Base-by-base conservation (phyloP, 768 basidiomycete genomes). In the Fomitopsis pulvina region DNA sequence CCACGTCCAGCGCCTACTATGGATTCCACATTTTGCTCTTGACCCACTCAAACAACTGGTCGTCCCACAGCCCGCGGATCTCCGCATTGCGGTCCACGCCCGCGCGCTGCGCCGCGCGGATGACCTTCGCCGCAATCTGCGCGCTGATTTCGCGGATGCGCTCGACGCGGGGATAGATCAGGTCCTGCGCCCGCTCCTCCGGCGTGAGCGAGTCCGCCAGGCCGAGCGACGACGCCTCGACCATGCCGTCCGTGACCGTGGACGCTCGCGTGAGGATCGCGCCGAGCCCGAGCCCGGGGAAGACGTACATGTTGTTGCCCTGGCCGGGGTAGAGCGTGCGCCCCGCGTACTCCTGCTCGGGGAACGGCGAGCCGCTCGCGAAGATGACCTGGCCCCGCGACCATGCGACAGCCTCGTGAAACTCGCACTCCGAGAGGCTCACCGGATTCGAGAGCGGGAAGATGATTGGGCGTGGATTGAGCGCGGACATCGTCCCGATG, bases 301-400 rank as follows among this genome's bases (percentile, higher is more conserved):
- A 85, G 60, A 87, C 85, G 65, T 87, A 88, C 89, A 93, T 92
- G 67, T 95, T 97, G 66, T 95, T 96, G 24, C 92, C 92, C 68
- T 96, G 94, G 21, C 90, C 89, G 2, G 93, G 83, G 55, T 84
- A 82, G 56, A 84, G 69, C 28, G 56, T 73, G 47, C 69, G 71
- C 26, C 81, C 82, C 29, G 74, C 66, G 68, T 73, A 85, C 49
- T 67, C 59, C 55, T 83, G 73, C 41, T 76, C 72, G 12, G 79
- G 76, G 78, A 93, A 96, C 2, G 92, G 93, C 27, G 86, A 88
- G 2, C 92, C 93, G 34, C 82, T 85, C 0, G 94, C 92, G 62
- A 92, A 96, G 50, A 96, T 78, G 16, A 85, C 87, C 37, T 65
- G 70, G 25, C 93, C 92, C 38, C 80, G 67, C 2, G 90, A 86